Conservation (phyloP, 768 basidiomycete genomes). For the Auriculariales sp. region DNA sequence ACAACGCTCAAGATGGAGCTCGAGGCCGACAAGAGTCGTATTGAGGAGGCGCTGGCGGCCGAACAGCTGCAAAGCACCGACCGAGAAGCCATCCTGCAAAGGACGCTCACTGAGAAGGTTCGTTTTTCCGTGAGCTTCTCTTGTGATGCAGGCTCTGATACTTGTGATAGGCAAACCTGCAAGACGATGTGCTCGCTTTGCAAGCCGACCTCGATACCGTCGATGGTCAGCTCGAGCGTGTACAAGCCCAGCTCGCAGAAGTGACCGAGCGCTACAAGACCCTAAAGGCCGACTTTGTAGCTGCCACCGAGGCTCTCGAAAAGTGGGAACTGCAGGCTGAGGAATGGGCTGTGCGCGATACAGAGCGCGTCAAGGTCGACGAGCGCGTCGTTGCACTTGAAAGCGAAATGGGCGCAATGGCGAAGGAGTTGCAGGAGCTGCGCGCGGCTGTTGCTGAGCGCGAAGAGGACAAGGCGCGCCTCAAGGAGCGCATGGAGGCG, state of each 20-base stretch:
- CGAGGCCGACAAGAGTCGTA: slow-evolving; percentile 68
- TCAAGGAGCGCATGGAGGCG: slow-evolving; percentile 61
- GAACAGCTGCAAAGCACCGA: slow-evolving; percentile 70
- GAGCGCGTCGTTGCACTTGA: slow-evolving; percentile 44
- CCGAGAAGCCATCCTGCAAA: slow-evolving; percentile 68
- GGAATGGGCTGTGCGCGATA: slow-evolving; percentile 51
- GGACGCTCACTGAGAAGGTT: no score
- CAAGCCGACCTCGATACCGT: slow-evolving; percentile 74
- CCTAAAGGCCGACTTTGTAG: slow-evolving; percentile 58
- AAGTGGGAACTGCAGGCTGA: slow-evolving; percentile 66
- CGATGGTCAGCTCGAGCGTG: slow-evolving; percentile 74
- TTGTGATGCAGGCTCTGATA: no score
- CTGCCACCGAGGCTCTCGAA: slow-evolving; percentile 77
- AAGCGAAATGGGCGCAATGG: slow-evolving; percentile 44
- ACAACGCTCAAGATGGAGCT: slow-evolving; percentile 70
- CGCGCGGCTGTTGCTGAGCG: slow-evolving; percentile 51
- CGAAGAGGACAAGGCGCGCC: slow-evolving; percentile 63
- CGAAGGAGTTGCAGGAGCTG: slow-evolving; percentile 53
- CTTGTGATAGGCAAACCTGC: slow-evolving; percentile 69
- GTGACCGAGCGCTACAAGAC: slow-evolving; percentile 65
- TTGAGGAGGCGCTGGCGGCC: slow-evolving; percentile 68
- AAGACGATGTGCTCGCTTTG: slow-evolving; percentile 68
- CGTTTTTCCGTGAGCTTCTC: no score
- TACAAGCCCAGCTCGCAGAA: slow-evolving; percentile 62
- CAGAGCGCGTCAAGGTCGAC: slow-evolving; percentile 41